Evolutionary conservation across 2,329 filamentous ascomycete genomes (phyloP).

Genomic region (Penicillium sp.): DNA sequence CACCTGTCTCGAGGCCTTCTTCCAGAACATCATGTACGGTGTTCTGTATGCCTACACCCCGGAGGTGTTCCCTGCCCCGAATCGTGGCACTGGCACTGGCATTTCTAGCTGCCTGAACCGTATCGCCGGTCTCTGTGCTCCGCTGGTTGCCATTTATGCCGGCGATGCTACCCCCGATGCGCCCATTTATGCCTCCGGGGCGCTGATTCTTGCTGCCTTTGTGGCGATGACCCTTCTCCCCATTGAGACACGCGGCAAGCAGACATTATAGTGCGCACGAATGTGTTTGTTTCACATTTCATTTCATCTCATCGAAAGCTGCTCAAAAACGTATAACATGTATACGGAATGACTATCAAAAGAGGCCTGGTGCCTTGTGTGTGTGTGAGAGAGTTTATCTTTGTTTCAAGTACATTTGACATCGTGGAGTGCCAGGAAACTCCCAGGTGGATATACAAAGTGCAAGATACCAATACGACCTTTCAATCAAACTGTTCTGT

Average conservation of each 20-base stretch:
- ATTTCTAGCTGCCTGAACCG: conserved; percentile 47
- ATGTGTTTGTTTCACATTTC: no score
- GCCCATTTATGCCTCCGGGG: conserved; percentile 47
- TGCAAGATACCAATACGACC: conserved; percentile 6
- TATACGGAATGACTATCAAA: neutral
- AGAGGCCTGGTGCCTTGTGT: no score
- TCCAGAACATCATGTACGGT: conserved; percentile 57
- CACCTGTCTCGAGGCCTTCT: conserved; percentile 56
- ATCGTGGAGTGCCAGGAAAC: neutral
- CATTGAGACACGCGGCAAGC: conserved; percentile 48
- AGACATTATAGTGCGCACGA: conserved; percentile 36
- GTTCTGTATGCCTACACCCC: conserved; percentile 59
- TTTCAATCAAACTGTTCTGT: neutral
- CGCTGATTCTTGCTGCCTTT: conserved; percentile 45
- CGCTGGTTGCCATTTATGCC: conserved; percentile 46
- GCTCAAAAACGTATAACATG: no score
- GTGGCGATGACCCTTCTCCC: conserved; percentile 47
- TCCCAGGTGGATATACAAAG: neutral
- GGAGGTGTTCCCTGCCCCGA: conserved; percentile 56
- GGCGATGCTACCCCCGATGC: conserved; percentile 38
- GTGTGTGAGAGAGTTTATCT: no score
- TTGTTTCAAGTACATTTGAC: neutral
- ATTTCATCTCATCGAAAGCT: no score
- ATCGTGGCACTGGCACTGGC: conserved; percentile 55
- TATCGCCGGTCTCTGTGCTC: conserved; percentile 45